A percentile compares a stretch with the other conserved stretches of the same genome.
Evolutionary conservation across 2,329 filamentous ascomycete species (phyloP).

Genomic region (Scedosporium dehoogii): DNA sequence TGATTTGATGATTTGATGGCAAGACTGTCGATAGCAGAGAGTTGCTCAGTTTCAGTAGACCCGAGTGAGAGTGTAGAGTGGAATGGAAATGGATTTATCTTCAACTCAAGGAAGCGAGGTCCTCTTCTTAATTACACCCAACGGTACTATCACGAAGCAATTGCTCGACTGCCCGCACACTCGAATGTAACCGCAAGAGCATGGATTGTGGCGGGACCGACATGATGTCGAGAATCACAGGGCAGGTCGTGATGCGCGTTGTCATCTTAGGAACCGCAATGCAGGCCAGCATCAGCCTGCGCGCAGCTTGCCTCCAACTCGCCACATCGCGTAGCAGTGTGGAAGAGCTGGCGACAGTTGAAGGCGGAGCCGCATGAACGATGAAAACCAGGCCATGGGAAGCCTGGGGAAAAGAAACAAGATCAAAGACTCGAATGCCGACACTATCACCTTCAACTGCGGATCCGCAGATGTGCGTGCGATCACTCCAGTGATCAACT

Average conservation of each 20-base stretch:
- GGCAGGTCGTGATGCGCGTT: background rate
- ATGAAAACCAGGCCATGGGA: background rate
- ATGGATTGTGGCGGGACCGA: background rate
- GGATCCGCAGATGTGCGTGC: background rate
- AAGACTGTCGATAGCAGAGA: background rate
- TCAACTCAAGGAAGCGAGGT: background rate
- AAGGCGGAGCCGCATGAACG: background rate
- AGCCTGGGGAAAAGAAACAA: background rate
- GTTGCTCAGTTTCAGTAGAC: background rate
- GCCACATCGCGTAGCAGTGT: background rate
- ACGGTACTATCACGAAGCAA: background rate
- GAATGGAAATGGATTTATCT: background rate
- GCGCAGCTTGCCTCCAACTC: background rate
- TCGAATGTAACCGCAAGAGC: background rate
- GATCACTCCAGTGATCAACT: background rate
- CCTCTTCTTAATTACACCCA: background rate
- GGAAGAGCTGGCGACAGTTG: background rate
- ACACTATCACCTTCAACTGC: background rate
- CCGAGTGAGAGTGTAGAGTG: background rate
- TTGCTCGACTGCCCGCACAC: background rate
- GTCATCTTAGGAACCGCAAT: background rate
- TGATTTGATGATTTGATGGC: background rate
- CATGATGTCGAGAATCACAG: background rate
- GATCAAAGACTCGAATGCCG: background rate
- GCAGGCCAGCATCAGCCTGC: background rate